Evolutionary conservation across 352 stramenopile genomes (phyloP).

Genomic region (Paralagenidium karlingii): DNA sequence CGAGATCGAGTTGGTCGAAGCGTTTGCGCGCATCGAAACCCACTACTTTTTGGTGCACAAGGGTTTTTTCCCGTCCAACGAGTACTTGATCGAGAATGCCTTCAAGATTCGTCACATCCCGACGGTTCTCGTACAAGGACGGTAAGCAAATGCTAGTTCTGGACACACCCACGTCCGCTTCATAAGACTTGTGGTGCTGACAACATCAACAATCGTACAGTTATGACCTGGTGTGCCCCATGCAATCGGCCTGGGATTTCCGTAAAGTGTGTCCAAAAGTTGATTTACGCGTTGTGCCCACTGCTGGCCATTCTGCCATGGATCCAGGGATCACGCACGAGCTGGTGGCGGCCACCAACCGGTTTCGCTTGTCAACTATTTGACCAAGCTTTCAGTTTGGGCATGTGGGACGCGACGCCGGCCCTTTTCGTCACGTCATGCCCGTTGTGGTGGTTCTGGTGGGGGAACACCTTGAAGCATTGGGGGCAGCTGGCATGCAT

Average conservation of each 20-base stretch:
- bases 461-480: too few species aligned
- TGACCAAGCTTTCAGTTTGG: too few species aligned
- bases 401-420: too few species aligned
- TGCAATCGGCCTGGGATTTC: constrained; percentile 80
- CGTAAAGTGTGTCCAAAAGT: constrained; percentile 62
- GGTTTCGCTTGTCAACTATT: too few species aligned
- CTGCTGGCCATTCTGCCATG: constrained; percentile 59
- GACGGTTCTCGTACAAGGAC: constrained; percentile 84
- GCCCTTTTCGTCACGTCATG: too few species aligned
- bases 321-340: constrained; percentile 64
- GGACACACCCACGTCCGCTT: not conserved
- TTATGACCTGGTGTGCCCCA: constrained; percentile 85
- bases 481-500: too few species aligned
- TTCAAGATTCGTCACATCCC: constrained; percentile 88
- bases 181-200: too few species aligned
- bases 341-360: constrained; percentile 50
- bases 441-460: too few species aligned
- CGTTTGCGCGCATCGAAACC: constrained; percentile 89
- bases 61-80: constrained; percentile 80
- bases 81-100: constrained; percentile 82
- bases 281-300: constrained; percentile 62
- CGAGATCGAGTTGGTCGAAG: constrained; percentile 73
- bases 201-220: too few species aligned
- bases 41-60: constrained; percentile 89
- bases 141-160: constrained; percentile 14